Conservation (phyloP, 2,329 filamentous ascomycete species). For the Colletotrichum destructivum region DNA sequence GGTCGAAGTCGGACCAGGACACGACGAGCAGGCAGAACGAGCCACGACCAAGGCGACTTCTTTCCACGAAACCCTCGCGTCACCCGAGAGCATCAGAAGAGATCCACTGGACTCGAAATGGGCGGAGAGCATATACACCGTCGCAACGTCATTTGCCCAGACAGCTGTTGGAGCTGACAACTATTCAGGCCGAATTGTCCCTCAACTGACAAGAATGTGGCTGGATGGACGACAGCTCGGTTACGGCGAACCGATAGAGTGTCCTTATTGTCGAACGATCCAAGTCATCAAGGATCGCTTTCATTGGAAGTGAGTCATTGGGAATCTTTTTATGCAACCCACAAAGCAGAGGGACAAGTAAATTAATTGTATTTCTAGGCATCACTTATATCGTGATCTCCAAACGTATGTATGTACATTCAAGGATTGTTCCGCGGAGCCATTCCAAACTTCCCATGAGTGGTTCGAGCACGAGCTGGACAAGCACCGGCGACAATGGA, state of each 20-base stretch:
- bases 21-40: neutral
- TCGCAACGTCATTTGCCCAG: conserved; percentile 22
- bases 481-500: conserved; percentile 17
- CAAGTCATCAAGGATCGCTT: neutral
- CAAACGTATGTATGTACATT: conserved; percentile 25
- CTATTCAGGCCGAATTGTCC: neutral
- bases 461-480: conserved; percentile 29
- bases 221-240: conserved; percentile 9
- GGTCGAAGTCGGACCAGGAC: neutral
- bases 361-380: neutral
- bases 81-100: neutral
- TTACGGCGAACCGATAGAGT: conserved; percentile 19
- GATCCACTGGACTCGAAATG: too few species aligned
- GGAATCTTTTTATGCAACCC: fast-evolving
- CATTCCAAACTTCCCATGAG: conserved; percentile 15
- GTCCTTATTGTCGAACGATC: conserved; percentile 28
- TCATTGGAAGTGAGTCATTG: conserved; percentile 16
- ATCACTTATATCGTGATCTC: conserved; percentile 24
- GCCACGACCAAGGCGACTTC: conserved; percentile 23
- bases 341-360: too few species aligned
- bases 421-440: neutral
- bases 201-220: conserved; percentile 1
- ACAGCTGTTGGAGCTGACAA: neutral
- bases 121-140: conserved; percentile 11
- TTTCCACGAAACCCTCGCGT: neutral